Percentiles rank a stretch among this genome's conserved stretches.
Evolutionary conservation across 192 early-diverging fungal genomes (phyloP).

Genomic region (Coemansia sp.): DNA sequence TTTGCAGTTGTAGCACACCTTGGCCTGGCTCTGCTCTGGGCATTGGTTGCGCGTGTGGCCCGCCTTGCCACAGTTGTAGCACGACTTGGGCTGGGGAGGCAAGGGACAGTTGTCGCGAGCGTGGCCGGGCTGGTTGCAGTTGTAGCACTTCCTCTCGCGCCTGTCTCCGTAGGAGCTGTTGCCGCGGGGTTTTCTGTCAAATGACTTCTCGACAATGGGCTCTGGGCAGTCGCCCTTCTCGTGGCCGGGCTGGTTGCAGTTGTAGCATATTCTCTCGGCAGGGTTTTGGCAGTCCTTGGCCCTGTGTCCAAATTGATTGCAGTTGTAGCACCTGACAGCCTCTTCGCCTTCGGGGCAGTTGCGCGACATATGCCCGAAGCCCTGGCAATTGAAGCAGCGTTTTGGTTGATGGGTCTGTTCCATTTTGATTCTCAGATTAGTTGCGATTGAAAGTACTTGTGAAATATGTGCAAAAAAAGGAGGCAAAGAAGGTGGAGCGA

Average conservation of each 20-base stretch:
- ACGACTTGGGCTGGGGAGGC: conserved; percentile 22
- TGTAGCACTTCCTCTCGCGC: conserved; percentile 28
- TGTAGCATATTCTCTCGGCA: conserved; percentile 40
- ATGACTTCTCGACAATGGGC: conserved; percentile 5
- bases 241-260: conserved; percentile 55
- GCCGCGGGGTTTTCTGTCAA: conserved; percentile 7
- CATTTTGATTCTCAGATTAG: not conserved
- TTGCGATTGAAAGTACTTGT: conserved; percentile 1
- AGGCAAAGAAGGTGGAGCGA: not conserved
- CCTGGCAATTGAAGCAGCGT: conserved; percentile 60
- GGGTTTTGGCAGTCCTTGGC: conserved; percentile 13
- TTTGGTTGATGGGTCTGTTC: not conserved
- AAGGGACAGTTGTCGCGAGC: conserved; percentile 40
- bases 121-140: conserved; percentile 58
- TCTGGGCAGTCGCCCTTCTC: conserved; percentile 51
- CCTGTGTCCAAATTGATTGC: conserved; percentile 48
- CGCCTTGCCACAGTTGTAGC: conserved; percentile 54
- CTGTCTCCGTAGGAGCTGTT: conserved; percentile 15
- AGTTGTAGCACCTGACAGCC: conserved; percentile 58
- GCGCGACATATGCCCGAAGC: conserved; percentile 55
- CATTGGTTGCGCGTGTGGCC: conserved; percentile 56
- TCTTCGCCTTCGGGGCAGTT: conserved; percentile 48
- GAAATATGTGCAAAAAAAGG: not conserved
- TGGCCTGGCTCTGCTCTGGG: conserved; percentile 30
- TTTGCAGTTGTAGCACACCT: conserved; percentile 58